phyloP scores from a whole-genome alignment of 2,329 filamentous ascomycete species.

The Fusarium haematococcum region DNA sequence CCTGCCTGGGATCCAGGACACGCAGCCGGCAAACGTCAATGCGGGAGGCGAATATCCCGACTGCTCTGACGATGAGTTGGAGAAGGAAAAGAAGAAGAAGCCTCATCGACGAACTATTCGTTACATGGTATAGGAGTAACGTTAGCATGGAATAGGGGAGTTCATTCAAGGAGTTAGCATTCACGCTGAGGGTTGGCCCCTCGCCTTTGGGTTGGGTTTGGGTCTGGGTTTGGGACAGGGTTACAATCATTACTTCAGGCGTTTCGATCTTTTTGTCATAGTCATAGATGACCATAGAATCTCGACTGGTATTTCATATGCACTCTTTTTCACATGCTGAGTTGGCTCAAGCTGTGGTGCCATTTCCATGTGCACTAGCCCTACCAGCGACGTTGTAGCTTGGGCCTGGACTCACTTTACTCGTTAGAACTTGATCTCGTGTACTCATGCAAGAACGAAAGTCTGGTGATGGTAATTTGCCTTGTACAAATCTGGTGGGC shows the following conservation, averaged over 20 bases:
- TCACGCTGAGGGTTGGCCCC: background rate
- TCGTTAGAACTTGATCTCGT: background rate
- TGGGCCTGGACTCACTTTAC: background rate
- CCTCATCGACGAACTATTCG: constrained; percentile 9
- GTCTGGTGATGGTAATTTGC: background rate
- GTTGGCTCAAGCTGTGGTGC: background rate
- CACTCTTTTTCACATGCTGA: background rate
- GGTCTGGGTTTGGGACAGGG: background rate
- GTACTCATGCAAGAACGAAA: background rate
- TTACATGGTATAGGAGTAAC: constrained; percentile 2
- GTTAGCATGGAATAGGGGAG: background rate
- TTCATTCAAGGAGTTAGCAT: background rate
- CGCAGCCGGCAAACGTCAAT: background rate
- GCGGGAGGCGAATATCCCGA: constrained; percentile 25
- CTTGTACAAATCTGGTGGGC: background rate
- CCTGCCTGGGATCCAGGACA: background rate
- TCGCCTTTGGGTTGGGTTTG: background rate
- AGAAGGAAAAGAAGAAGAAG: constrained; percentile 14
- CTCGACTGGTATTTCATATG: background rate
- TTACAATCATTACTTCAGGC: background rate
- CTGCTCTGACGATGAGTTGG: constrained; percentile 23
- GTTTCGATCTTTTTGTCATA: background rate
- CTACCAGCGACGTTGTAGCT: background rate
- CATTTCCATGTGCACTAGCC: background rate
- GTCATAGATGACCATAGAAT: background rate